Evolutionary conservation across 495 filamentous ascomycete species (phyloP).

Genomic region (Xylaria flabelliformis): DNA sequence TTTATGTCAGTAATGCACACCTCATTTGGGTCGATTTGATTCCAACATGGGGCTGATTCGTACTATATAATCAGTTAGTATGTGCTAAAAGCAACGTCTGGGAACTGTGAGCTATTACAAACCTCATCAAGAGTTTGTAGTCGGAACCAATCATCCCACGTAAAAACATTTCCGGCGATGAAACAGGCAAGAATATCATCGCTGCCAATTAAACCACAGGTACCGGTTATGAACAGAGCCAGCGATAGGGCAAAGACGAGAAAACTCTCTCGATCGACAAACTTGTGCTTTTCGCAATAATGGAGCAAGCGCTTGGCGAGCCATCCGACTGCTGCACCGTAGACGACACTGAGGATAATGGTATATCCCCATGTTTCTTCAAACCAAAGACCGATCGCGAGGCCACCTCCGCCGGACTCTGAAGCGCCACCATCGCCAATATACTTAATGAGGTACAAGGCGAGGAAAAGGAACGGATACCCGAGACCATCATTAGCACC

Average conservation of each 20-base stretch:
- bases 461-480: conserved; percentile 88
- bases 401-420: conserved; percentile 61
- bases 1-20: background rate
- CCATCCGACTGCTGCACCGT: conserved; percentile 80
- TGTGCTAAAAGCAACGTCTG: background rate
- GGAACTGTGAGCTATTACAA: conserved; percentile 13
- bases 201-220: conserved; percentile 86
- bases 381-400: conserved; percentile 83
- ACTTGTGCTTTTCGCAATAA: conserved; percentile 81
- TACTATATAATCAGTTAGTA: conserved; percentile 24
- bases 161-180: conserved; percentile 90
- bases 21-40: background rate
- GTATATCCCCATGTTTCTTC: conserved; percentile 86
- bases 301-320: conserved; percentile 80
- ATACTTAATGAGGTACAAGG: conserved; percentile 84
- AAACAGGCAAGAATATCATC: conserved; percentile 95
- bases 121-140: conserved; percentile 82
- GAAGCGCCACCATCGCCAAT: conserved; percentile 57
- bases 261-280: conserved; percentile 90
- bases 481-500: conserved; percentile 95
- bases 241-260: conserved; percentile 67
- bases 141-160: conserved; percentile 93
- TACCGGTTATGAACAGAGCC: conserved; percentile 82
- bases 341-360: conserved; percentile 78
- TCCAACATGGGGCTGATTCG: background rate